Percentiles rank a stretch among this genome's conserved stretches.
Conservation (phyloP, 768 basidiomycete genomes). For the Russula sp. region DNA sequence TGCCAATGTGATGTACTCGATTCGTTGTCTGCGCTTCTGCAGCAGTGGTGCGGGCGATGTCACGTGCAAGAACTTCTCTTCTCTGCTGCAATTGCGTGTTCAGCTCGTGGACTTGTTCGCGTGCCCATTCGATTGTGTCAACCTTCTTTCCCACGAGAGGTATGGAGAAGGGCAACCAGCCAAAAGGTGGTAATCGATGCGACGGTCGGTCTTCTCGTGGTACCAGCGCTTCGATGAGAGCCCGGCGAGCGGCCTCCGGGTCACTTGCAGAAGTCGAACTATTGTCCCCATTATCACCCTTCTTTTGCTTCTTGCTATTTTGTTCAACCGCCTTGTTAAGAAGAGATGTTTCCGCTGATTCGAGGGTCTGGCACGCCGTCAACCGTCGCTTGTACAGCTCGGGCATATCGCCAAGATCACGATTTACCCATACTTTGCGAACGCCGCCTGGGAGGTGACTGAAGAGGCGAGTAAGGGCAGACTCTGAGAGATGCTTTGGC, state of each 20-base stretch:
- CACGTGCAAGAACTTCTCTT: constrained; percentile 26
- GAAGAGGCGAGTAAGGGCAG: constrained; percentile 60
- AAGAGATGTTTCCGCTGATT: constrained; percentile 75
- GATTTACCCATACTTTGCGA: constrained; percentile 86
- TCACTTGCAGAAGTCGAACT: constrained; percentile 19
- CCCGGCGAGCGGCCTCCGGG: constrained; percentile 26
- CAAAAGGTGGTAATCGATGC: constrained; percentile 54
- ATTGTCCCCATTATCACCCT: constrained; percentile 25
- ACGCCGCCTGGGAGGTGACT: constrained; percentile 84
- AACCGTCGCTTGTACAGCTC: constrained; percentile 72
- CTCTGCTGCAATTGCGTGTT: constrained; percentile 22
- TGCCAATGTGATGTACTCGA: constrained; percentile 18
- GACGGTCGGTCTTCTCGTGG: constrained; percentile 69
- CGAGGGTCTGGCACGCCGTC: constrained; percentile 70
- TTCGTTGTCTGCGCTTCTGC: constrained; percentile 19
- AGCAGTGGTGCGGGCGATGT: constrained; percentile 24
- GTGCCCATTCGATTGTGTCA: constrained; percentile 90
- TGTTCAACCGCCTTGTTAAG: constrained; percentile 70
- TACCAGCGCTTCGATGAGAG: constrained; percentile 40
- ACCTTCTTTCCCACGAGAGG: constrained; percentile 80
- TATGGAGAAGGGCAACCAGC: constrained; percentile 45
- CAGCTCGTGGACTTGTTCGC: constrained; percentile 57
- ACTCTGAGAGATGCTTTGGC: constrained; percentile 62
- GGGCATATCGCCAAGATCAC: constrained; percentile 82
- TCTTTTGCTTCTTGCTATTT: constrained; percentile 44